These are phyloP conservation scores for Alternaria consortialis DNA, from an alignment of 2,329 filamentous ascomycete genomes.

Conservation along the genomic window DNA sequence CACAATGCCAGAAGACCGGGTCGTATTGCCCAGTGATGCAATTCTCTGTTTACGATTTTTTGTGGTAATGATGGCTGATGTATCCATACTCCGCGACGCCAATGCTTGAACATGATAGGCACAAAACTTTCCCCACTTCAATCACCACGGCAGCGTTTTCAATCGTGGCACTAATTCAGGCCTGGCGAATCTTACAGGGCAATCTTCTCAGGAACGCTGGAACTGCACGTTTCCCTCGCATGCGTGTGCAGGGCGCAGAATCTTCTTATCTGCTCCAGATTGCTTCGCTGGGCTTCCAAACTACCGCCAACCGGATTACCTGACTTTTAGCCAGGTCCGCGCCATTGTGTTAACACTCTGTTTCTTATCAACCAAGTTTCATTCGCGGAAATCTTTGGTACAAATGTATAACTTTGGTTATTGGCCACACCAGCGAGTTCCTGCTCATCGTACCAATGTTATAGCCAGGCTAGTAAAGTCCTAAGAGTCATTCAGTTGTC, in stretches of 20 bases:
- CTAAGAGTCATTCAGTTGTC: not conserved
- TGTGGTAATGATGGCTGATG: not conserved
- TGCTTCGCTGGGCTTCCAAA: not conserved
- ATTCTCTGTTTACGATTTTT: not conserved
- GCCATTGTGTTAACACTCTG: not conserved
- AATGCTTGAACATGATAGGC: not conserved
- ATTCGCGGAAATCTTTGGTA: slow-evolving; percentile 1
- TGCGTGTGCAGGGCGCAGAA: slow-evolving; percentile 3
- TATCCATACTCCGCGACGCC: not conserved
- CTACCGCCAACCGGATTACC: not conserved
- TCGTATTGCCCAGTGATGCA: not conserved
- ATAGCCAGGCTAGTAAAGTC: not conserved
- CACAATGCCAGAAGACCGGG: too few relatives aligned
- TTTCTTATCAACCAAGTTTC: not conserved
- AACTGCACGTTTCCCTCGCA: not conserved
- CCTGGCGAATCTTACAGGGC: not conserved
- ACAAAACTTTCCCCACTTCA: not conserved
- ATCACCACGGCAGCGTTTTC: not conserved
- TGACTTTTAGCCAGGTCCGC: not conserved
- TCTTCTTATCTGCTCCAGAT: not conserved
- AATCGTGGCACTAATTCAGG: not conserved
- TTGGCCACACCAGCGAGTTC: not conserved
- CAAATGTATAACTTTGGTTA: not conserved
- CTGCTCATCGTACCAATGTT: not conserved
- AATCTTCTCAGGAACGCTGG: not conserved